These are phyloP conservation scores for Suhomyces wounanorum DNA, from an alignment of 1,139 yeast genomes.

Conservation along the genomic window DNA sequence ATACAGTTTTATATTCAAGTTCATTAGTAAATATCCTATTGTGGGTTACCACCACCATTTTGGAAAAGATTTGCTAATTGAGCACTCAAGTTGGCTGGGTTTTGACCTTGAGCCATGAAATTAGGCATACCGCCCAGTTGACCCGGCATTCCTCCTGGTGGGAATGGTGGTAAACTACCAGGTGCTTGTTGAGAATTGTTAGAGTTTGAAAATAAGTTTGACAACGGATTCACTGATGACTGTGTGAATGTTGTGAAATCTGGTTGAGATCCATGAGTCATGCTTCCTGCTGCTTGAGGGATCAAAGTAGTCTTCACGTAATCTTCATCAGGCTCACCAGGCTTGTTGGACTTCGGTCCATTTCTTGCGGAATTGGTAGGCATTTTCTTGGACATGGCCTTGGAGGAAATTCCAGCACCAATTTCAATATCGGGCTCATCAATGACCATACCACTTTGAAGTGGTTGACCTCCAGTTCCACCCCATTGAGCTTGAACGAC, in stretches of 20 bases:
- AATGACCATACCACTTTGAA: slow-evolving; percentile 77
- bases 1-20: background rate
- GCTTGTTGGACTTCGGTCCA: slow-evolving; percentile 79
- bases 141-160: slow-evolving; percentile 19
- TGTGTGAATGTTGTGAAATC: slow-evolving; percentile 39
- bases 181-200: slow-evolving; percentile 13
- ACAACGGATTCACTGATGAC: slow-evolving; percentile 51
- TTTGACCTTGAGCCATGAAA: slow-evolving; percentile 18
- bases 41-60: slow-evolving; percentile 16
- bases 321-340: slow-evolving; percentile 58
- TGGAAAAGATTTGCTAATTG: slow-evolving; percentile 43
- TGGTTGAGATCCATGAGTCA: slow-evolving; percentile 34
- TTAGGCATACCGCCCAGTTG: slow-evolving; percentile 13
- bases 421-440: slow-evolving; percentile 98
- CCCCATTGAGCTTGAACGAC: slow-evolving; percentile 93
- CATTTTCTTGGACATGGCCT: slow-evolving; percentile 86
- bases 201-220: slow-evolving; percentile 45
- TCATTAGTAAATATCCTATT: slow-evolving; percentile 3
- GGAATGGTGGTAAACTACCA: slow-evolving; percentile 20
- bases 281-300: slow-evolving; percentile 26
- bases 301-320: slow-evolving; percentile 41
- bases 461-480: slow-evolving; percentile 91
- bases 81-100: slow-evolving; percentile 35
- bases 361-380: slow-evolving; percentile 84
- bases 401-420: slow-evolving; percentile 91